phyloP scores from a whole-genome alignment of 306 rosid genomes.

The Lablab purpureus region DNA sequence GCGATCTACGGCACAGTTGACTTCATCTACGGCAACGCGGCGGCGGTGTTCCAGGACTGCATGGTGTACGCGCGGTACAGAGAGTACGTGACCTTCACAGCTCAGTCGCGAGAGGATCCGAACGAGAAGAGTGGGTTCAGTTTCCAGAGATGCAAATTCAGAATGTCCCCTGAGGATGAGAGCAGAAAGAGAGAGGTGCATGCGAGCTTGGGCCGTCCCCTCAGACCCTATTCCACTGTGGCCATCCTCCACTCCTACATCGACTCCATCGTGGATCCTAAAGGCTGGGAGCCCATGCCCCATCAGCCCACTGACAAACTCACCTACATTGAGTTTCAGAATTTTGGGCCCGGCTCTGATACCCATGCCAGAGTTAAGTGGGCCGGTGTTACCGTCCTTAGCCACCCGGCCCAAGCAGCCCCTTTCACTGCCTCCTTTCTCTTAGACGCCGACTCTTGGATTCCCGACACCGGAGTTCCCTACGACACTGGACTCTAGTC shows the following conservation, averaged over 20 bases:
- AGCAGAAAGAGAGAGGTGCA: conserved; percentile 1
- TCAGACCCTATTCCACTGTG: conserved; percentile 45
- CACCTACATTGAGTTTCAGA: conserved; percentile 46
- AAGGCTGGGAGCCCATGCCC: conserved; percentile 54
- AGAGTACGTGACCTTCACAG: conserved; percentile 49
- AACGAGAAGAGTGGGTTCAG: conserved; percentile 35
- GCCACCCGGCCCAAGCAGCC: not conserved
- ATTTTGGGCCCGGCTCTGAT: conserved; percentile 49
- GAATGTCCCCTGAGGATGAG: conserved; percentile 35
- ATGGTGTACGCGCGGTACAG: conserved; percentile 41
- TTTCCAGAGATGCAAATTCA: conserved; percentile 46
- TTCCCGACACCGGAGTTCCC: conserved; percentile 51
- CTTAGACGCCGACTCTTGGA: conserved; percentile 54
- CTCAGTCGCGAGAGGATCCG: conserved; percentile 47
- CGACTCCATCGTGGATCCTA: conserved; percentile 51
- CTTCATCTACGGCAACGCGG: conserved; percentile 53
- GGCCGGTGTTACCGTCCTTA: conserved; percentile 46
- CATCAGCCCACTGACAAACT: conserved; percentile 43
- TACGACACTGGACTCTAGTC: conserved; percentile 34
- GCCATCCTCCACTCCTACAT: conserved; percentile 45
- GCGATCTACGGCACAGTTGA: conserved; percentile 52
- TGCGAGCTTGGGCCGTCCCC: conserved; percentile 53
- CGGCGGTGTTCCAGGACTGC: conserved; percentile 54
- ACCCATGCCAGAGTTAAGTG: conserved; percentile 40
- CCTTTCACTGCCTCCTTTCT: conserved; percentile 48